These are phyloP conservation scores for Xylona heveae DNA, from an alignment of 495 filamentous ascomycete species.

Conservation along the genomic window DNA sequence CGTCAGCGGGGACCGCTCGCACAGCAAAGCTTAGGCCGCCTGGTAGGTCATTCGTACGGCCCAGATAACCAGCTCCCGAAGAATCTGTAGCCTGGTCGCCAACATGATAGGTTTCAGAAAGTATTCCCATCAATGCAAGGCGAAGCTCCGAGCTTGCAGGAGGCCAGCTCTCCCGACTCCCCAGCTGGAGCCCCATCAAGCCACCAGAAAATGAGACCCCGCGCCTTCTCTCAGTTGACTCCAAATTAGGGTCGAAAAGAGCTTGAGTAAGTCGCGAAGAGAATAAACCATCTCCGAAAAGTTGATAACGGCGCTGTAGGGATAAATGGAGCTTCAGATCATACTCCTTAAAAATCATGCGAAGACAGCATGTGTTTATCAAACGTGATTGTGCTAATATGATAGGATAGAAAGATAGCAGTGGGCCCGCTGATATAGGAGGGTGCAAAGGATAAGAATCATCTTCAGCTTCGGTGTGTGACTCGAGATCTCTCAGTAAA, in stretches of 20 bases:
- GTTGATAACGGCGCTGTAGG: slow-evolving; percentile 58
- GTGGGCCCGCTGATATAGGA: slow-evolving; percentile 45
- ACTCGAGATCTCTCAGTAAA: no score
- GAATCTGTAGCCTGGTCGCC: slow-evolving; percentile 4
- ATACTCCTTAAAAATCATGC: slow-evolving; percentile 58
- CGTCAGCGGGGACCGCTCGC: slow-evolving; percentile 52
- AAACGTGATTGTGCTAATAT: slow-evolving; percentile 52
- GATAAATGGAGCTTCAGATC: slow-evolving; percentile 51
- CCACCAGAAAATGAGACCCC: slow-evolving; percentile 47
- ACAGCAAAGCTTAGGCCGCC: slow-evolving; percentile 73
- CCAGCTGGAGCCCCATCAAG: slow-evolving; percentile 61
- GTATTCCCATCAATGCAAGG: slow-evolving; percentile 67
- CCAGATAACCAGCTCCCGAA: slow-evolving; percentile 6
- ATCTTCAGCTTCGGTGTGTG: no score
- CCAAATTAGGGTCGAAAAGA: slow-evolving; percentile 71
- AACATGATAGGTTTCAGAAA: slow-evolving; percentile 48
- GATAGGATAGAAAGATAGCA: slow-evolving; percentile 55
- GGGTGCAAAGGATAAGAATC: slow-evolving; percentile 33
- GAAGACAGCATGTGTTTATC: slow-evolving; percentile 56
- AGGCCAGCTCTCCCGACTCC: slow-evolving; percentile 63
- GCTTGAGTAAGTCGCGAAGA: slow-evolving; percentile 56
- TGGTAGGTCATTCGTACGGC: slow-evolving; percentile 34
- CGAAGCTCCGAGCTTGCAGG: slow-evolving; percentile 83
- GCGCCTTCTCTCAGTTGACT: slow-evolving; percentile 48
- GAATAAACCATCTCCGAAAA: slow-evolving; percentile 72